Base-by-base conservation (phyloP, 352 stramenopile genomes). In the Sclerospora graminicola region DNA sequence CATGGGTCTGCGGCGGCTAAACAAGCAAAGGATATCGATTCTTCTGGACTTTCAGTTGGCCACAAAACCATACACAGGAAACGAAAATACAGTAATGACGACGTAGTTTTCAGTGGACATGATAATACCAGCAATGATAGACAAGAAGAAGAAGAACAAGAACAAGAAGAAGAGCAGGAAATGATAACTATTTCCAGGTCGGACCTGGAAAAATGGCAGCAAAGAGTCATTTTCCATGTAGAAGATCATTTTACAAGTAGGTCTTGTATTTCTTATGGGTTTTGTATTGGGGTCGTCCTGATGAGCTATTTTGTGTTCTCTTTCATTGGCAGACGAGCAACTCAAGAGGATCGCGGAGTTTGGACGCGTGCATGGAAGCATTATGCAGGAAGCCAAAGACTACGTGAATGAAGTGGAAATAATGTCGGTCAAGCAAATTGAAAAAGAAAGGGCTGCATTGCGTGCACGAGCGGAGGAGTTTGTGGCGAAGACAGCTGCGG, bases 301-400 rank as follows among this genome's bases (percentile, higher is more conserved):
- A 24, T 18, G 5, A 14, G 14, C 8, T 30, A 36, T 34, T n/a
- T 28, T 20, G 36, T 31, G 14, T 20, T 29, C 15, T 43, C 19
- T 8, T 51, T 8, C 19, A 7, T 48, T 5, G 20, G 8, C 30
- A 88, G 76, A 83, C 43, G 70, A 88, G 31, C 76, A 88, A 49
- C 50, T 88, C 14, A 88, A 85, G 54, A 66, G 76, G 26, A 88
- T 88, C 42, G 66, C 69, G 0, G 76, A 88, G 44, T 88, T 88
- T 44, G 76, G 76, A 20, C 71, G 76, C 23, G 72, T 82, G 10
- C 72, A 84, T 48, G 70, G 68, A 2, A 82, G 56, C 30, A 52
- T 88, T 8, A 43, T 85, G 24, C 66, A 76, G 16, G 72, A 88
- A 46, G 72, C 76, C 2, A 82, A 73, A 37, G 54, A 82, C 41